phyloP scores from a whole-genome alignment of 2,329 filamentous ascomycete species.

The Alternaria longipes region DNA sequence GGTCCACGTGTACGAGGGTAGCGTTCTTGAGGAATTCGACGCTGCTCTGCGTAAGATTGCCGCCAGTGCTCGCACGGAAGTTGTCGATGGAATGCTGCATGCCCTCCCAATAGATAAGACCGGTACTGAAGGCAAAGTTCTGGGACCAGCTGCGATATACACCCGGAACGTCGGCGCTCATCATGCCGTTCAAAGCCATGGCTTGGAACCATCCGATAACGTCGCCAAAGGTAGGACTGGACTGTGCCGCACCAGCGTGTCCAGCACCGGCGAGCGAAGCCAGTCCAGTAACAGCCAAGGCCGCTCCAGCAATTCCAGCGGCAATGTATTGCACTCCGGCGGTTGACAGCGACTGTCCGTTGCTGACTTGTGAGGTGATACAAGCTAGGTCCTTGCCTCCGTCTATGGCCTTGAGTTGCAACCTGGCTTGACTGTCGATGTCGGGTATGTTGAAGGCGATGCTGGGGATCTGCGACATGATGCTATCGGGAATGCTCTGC shows the following conservation, averaged over 20 bases:
- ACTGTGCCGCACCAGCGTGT: conserved; percentile 63
- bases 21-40: conserved; percentile 77
- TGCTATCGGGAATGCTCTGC: conserved; percentile 75
- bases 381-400: conserved; percentile 75
- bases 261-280: conserved; percentile 70
- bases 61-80: conserved; percentile 82
- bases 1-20: conserved; percentile 75
- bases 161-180: conserved; percentile 85
- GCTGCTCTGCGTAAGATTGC: conserved; percentile 83
- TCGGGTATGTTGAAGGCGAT: conserved; percentile 94
- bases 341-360: conserved; percentile 82
- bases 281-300: conserved; percentile 76
- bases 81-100: conserved; percentile 85
- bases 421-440: conserved; percentile 82
- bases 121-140: conserved; percentile 93
- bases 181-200: conserved; percentile 95
- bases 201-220: conserved; percentile 91
- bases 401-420: conserved; percentile 74
- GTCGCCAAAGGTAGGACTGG: conserved; percentile 86
- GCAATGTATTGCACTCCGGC: conserved; percentile 84
- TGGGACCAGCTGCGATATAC: conserved; percentile 89
- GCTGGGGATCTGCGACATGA: conserved; percentile 77
- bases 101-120: conserved; percentile 80
- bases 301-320: conserved; percentile 84
- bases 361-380: conserved; percentile 80